Base-by-base conservation (phyloP, 441 rosid genomes). In the Dalechampia spathulata region DNA sequence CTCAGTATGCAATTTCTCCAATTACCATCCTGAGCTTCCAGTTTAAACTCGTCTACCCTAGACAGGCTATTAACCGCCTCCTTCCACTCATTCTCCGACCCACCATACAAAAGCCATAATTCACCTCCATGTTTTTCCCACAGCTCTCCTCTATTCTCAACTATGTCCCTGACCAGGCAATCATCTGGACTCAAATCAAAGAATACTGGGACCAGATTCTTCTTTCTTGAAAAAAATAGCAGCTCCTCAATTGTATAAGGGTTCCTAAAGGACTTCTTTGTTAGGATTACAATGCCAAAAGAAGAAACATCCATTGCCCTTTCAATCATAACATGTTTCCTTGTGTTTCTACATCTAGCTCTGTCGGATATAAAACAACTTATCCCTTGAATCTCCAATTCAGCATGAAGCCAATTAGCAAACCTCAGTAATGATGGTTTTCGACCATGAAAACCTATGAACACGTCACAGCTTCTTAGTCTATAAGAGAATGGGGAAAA, bases 111-210 rank as follows among this genome's bases (percentile, higher is more conserved):
- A 75, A 71, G 67, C 97, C 97, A 89, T 5, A 89, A 40, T 54
- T 86, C 96, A 3, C 97, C 96, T 36, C 96, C 97, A 23, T 85
- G 80, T 68, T 85, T 85, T 74, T 85, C 97, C 99, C 99, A 92
- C 61, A 89, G 60, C 52, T 87, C 97, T 32, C 97, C 99, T 64
- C 93, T 73, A 76, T 79, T 90, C 70, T 93, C 99, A 37, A 90
- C 85, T 39, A 93, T 83, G 68, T 93, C 99, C 64, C 97, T 72
- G 37, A 93, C 96, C 48, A 89, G 90, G 70, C 97, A 93, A 49
- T 90, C 97, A 15, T 77, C 74, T 1, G 84, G 93, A 61, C 79
- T 71, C 38, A 90, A 52, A 66, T 87, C 99, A 65, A 89, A 90
- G 73, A 76, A 93, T 23, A 93, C 68, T 0, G 99, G 97, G 10